Conservation (phyloP, 768 basidiomycete species). For the Boletus rubropictus region DNA sequence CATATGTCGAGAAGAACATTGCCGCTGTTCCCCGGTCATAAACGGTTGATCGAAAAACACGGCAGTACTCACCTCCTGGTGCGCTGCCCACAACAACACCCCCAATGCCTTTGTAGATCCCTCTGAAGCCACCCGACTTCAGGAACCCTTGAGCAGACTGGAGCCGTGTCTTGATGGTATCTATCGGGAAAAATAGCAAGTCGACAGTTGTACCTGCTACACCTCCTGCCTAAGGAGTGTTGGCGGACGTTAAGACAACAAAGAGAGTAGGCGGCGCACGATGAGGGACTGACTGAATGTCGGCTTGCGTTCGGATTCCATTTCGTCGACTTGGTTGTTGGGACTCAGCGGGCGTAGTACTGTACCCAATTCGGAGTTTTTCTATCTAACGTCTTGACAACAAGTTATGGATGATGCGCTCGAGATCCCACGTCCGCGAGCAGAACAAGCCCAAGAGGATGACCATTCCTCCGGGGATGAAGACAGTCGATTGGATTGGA, state of each 20-base stretch:
- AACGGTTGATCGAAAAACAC: neutral
- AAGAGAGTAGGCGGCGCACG: slow-evolving; percentile 29
- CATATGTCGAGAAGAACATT: slow-evolving; percentile 92
- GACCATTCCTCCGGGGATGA: slow-evolving; percentile 63
- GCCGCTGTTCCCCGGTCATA: slow-evolving; percentile 55
- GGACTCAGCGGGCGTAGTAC: slow-evolving; percentile 4
- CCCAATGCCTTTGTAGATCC: slow-evolving; percentile 90
- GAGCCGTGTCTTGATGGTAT: slow-evolving; percentile 93
- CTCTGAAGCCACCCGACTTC: slow-evolving; percentile 79
- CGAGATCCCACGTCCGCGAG: slow-evolving; percentile 35
- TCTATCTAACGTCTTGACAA: neutral
- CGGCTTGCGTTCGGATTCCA: slow-evolving; percentile 33
- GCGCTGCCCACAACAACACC: slow-evolving; percentile 94
- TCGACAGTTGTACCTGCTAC: slow-evolving; percentile 92
- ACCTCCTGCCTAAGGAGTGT: slow-evolving; percentile 64
- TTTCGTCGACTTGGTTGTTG: slow-evolving; percentile 9
- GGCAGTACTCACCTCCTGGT: slow-evolving; percentile 70
- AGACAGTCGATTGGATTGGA: slow-evolving; percentile 78
- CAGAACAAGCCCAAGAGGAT: slow-evolving; percentile 24
- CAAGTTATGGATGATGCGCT: slow-evolving; percentile 56
- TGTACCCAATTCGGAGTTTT: slow-evolving; percentile 11
- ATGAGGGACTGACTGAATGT: slow-evolving; percentile 43
- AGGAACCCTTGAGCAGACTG: slow-evolving; percentile 86
- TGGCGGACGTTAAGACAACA: slow-evolving; percentile 2
- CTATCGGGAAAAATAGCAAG: slow-evolving; percentile 92